Evolutionary conservation across 140 eudicot species (phyloP), one percentile per base, ranked within the genome.

Genomic region (Flaveria floridana): DNA sequence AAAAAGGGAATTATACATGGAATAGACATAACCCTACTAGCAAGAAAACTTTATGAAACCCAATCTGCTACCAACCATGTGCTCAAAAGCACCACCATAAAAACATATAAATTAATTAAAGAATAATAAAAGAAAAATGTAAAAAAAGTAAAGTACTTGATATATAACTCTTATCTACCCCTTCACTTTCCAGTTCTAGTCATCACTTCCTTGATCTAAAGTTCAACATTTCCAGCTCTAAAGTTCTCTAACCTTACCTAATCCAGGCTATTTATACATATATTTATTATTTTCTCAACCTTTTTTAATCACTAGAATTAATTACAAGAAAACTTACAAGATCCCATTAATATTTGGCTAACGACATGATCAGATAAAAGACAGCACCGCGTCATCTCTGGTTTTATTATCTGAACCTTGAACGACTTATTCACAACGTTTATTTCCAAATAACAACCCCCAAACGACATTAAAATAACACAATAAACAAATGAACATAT

Each of bases 11-110:
- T 80, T 68, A 3, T 34, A 5, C 41, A 34, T 51, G 57, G 86
- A 84, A 85, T 83, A 76, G 84, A 78, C 86, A 85, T 85, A 70
- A 81, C 86, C 87, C 87, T 79, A 80, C 57, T 68, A 76, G 78
- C 86, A 88, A 88, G 95, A 83, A 79, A 84, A 78, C 85, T 86
- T 88, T 88, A 68, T 71, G 82, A 83, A 70, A 59, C 51, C 87
- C 89, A 87, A 78, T 81, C 79, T 51, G 68, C 73, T 81, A 77
- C 76, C 66, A 82, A 75, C 80, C 95, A 89, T 86, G 95, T 89
- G 95, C 87, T 75, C 72, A 81, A 89, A 84, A 82, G 79, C 61
- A 68, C 8, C 65, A 46, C 56, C 84, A 65, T 51, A 37, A 63
- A 55, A 61, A 47, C 55, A 61, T 72, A 51, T 37, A 70, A 83